Evolutionary conservation across 169 alveolate species (phyloP).

Genomic region (Eimeria necatrix): DNA sequence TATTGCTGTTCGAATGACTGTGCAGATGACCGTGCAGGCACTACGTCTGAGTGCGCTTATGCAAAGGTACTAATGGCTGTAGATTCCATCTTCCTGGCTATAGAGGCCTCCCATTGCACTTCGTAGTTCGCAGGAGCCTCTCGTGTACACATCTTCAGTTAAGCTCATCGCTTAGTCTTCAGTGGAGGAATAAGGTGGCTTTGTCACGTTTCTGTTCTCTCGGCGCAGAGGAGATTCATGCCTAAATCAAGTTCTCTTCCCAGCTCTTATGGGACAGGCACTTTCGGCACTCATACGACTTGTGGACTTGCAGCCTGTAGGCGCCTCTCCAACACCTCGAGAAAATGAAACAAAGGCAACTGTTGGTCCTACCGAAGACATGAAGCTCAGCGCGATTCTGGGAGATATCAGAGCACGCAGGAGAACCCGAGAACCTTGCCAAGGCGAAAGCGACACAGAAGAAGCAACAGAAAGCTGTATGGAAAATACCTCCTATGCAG

Average conservation of each 20-base stretch:
- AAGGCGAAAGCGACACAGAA: neutral
- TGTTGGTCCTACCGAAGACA: neutral
- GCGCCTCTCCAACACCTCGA: neutral
- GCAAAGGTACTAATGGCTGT: slow-evolving; percentile 35
- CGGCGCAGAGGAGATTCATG: slow-evolving; percentile 48
- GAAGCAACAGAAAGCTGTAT: neutral
- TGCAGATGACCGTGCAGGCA: slow-evolving; percentile 57
- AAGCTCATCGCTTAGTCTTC: no score
- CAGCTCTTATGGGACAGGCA: slow-evolving; percentile 35
- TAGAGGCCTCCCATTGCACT: neutral
- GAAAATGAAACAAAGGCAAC: neutral
- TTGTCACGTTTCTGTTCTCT: neutral
- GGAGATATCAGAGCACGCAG: neutral
- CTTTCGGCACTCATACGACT: slow-evolving; percentile 52
- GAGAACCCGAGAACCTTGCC: neutral
- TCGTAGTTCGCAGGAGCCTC: no score
- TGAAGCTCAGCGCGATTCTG: slow-evolving; percentile 11
- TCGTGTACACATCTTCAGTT: no score
- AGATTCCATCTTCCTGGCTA: neutral
- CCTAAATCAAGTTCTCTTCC: slow-evolving; percentile 53
- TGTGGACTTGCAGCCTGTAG: neutral
- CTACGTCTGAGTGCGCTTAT: slow-evolving; percentile 64
- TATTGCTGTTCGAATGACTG: slow-evolving; percentile 51
- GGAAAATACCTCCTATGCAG: neutral
- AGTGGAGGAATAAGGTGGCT: no score